phyloP scores from a whole-genome alignment of 2,329 filamentous ascomycete genomes.

The Teratosphaeria pseudoeucalypti region DNA sequence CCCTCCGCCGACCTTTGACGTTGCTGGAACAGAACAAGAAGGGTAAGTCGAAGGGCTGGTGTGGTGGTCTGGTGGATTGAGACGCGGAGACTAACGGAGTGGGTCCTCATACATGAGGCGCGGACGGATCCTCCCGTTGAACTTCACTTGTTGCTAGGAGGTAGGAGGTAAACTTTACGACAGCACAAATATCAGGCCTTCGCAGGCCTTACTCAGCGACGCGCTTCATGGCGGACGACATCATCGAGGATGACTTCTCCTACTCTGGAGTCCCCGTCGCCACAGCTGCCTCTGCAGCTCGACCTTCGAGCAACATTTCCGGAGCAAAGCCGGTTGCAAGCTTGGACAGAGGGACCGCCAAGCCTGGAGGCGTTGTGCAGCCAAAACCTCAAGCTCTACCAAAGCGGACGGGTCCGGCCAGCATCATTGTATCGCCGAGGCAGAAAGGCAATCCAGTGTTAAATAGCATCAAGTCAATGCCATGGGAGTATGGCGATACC shows the following conservation, averaged over 20 bases:
- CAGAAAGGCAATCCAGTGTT: conserved; percentile 94
- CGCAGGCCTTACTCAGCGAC: not conserved
- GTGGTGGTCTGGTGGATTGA: too few species aligned
- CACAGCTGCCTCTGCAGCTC: not conserved
- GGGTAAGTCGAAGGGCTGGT: too few species aligned
- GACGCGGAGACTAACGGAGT: too few species aligned
- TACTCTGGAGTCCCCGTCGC: not conserved
- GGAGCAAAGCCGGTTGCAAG: conserved; percentile 20
- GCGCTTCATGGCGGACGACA: conserved; percentile 15
- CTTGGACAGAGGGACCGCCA: conserved; percentile 24
- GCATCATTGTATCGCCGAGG: conserved; percentile 79
- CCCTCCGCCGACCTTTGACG: too few species aligned
- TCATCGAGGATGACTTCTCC: conserved; percentile 13
- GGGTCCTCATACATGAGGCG: not conserved
- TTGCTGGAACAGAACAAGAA: too few species aligned
- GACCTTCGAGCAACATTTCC: conserved; percentile 1
- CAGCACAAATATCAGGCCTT: too few species aligned
- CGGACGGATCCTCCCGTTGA: too few species aligned
- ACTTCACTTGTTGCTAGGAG: too few species aligned
- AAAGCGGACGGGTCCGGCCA: conserved; percentile 54
- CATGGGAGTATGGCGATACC: conserved; percentile 98
- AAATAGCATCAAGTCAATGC: conserved; percentile 65
- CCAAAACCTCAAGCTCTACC: conserved; percentile 80
- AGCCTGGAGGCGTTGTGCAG: conserved; percentile 38
- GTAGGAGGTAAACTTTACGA: too few species aligned